Percentiles rank a stretch among this genome's conserved stretches.
Evolutionary conservation across 1,284 basidiomycete species (phyloP).

Genomic region (Leccinum glutinopallens): DNA sequence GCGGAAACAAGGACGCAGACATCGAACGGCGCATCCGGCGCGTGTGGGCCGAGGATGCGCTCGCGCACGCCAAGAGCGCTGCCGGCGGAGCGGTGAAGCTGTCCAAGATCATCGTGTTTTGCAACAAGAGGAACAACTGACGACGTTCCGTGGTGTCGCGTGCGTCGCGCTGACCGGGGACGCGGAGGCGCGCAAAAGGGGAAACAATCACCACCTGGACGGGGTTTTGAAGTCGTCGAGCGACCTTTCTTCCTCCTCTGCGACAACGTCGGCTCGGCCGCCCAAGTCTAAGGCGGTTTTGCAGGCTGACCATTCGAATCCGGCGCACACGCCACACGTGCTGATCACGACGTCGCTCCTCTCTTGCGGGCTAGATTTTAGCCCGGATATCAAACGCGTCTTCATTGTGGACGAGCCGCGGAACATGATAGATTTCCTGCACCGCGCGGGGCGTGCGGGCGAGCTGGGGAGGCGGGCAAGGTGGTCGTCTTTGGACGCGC

Average conservation of each 20-base stretch:
- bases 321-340: constrained; percentile 52
- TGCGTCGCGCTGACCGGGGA: constrained; percentile 65
- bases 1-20: constrained; percentile 79
- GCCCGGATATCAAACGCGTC: constrained; percentile 72
- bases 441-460: constrained; percentile 84
- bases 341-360: constrained; percentile 46
- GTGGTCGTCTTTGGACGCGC: constrained; percentile 73
- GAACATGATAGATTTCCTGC: constrained; percentile 88
- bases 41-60: constrained; percentile 75
- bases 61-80: constrained; percentile 35
- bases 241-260: constrained; percentile 1
- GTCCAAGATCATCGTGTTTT: constrained; percentile 78
- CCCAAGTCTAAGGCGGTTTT: constrained; percentile 14
- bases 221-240: constrained; percentile 62
- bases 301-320: constrained; percentile 1
- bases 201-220: constrained; percentile 73
- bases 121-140: constrained; percentile 66
- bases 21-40: constrained; percentile 72
- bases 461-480: constrained; percentile 65
- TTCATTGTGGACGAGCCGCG: constrained; percentile 84
- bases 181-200: constrained; percentile 56
- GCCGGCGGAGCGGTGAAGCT: constrained; percentile 30
- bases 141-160: constrained; percentile 58
- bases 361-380: constrained; percentile 57
- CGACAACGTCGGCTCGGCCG: constrained; percentile 4